Evolutionary conservation across 495 filamentous ascomycete genomes (phyloP).

Genomic region (Talaromyces thailandensis): DNA sequence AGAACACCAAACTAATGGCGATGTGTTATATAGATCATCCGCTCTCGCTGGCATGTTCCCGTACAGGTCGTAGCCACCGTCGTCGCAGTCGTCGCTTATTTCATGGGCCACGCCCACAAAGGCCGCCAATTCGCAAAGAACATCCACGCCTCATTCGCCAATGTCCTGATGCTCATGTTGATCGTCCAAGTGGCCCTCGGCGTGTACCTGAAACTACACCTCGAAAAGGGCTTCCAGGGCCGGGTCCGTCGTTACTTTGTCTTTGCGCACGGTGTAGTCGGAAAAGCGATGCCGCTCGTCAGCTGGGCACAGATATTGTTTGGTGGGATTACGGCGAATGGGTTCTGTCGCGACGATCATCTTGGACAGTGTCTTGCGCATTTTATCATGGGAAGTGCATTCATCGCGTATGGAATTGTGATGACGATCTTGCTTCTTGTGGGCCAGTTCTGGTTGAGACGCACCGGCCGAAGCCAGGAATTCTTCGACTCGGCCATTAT

Average conservation of each 20-base stretch:
- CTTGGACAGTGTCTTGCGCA: slow-evolving; percentile 89
- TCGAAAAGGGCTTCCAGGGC: slow-evolving; percentile 73
- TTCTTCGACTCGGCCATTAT: slow-evolving; percentile 94
- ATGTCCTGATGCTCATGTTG: slow-evolving; percentile 68
- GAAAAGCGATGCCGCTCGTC: slow-evolving; percentile 77
- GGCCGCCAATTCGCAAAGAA: slow-evolving; percentile 82
- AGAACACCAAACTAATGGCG: neutral
- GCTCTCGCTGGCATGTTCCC: slow-evolving; percentile 91
- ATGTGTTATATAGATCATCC: slow-evolving; percentile 55
- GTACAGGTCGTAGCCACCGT: slow-evolving; percentile 66
- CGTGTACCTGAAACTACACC: slow-evolving; percentile 80
- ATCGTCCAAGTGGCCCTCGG: slow-evolving; percentile 70
- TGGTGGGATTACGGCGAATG: slow-evolving; percentile 84
- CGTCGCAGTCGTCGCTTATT: slow-evolving; percentile 76
- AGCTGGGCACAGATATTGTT: slow-evolving; percentile 96
- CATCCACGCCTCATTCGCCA: slow-evolving; percentile 74
- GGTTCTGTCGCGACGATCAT: slow-evolving; percentile 92
- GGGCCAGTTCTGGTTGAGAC: slow-evolving; percentile 77
- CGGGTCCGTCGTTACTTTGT: slow-evolving; percentile 66
- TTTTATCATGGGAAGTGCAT: slow-evolving; percentile 97
- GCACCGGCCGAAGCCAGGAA: slow-evolving; percentile 84
- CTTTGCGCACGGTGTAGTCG: slow-evolving; percentile 66
- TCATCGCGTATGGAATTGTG: slow-evolving; percentile 87
- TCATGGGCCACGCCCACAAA: slow-evolving; percentile 82
- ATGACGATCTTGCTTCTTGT: slow-evolving; percentile 81